Percentiles rank a stretch among this genome's conserved stretches.
phyloP scores from a whole-genome alignment of 129 eudicot species.

The Escallonia rubra region DNA sequence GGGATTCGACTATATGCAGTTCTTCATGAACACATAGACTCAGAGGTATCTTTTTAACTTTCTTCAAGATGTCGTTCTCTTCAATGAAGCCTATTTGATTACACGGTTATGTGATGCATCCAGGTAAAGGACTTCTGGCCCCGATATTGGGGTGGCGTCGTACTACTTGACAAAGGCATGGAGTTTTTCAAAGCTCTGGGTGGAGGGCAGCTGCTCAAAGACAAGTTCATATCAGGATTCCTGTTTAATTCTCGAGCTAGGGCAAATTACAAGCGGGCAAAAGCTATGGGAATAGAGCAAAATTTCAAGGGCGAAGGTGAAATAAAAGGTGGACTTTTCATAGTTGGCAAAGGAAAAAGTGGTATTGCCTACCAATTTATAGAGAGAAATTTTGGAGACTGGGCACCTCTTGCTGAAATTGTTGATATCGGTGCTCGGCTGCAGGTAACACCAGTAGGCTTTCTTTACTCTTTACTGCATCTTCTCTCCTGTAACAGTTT shows the following conservation, averaged over 20 bases:
- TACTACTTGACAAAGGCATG: slow-evolving; percentile 63
- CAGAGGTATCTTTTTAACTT: slow-evolving; percentile 52
- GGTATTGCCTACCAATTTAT: slow-evolving; percentile 85
- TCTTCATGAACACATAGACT: slow-evolving; percentile 66
- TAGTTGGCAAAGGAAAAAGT: slow-evolving; percentile 67
- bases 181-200: slow-evolving; percentile 80
- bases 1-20: slow-evolving; percentile 66
- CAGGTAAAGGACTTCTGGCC: slow-evolving; percentile 90
- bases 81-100: slow-evolving; percentile 8
- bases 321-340: slow-evolving; percentile 80
- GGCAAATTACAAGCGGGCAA: slow-evolving; percentile 74
- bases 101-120: slow-evolving; percentile 7
- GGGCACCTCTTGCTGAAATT: slow-evolving; percentile 85
- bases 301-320: slow-evolving; percentile 85
- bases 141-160: slow-evolving; percentile 80
- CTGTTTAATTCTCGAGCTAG: slow-evolving; percentile 73
- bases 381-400: slow-evolving; percentile 78
- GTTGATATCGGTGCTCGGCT: slow-evolving; percentile 52
- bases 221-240: slow-evolving; percentile 83
- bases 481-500: slow-evolving; percentile 2
- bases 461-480: not conserved
- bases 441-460: slow-evolving; percentile 39
- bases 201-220: slow-evolving; percentile 73
- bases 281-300: slow-evolving; percentile 53
- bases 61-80: not conserved